phyloP scores from a whole-genome alignment of 495 filamentous ascomycete species.

The Lophiotrema nucula region DNA sequence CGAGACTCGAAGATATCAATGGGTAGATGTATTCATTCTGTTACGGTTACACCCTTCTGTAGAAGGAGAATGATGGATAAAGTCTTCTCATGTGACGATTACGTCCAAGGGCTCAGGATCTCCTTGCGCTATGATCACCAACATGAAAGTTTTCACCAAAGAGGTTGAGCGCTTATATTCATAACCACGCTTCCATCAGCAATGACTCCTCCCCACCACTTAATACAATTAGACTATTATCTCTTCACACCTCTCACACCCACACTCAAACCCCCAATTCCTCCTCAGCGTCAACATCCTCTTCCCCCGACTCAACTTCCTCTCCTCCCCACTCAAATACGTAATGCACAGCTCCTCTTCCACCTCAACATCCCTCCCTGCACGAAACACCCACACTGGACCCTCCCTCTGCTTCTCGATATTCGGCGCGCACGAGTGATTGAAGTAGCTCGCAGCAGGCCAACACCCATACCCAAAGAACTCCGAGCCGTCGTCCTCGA shows the following conservation, averaged over 20 bases:
- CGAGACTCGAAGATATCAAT: too few relatives aligned
- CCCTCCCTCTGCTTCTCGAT: constrained; percentile 39
- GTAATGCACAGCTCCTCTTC: constrained; percentile 43
- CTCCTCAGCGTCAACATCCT: constrained; percentile 33
- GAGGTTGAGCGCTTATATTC: too few relatives aligned
- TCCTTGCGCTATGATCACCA: too few relatives aligned
- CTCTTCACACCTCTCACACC: constrained; percentile 37
- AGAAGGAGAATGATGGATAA: too few relatives aligned
- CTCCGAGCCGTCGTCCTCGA: constrained; percentile 41
- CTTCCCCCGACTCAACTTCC: constrained; percentile 27
- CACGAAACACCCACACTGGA: constrained; percentile 37
- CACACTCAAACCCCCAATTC: constrained; percentile 43
- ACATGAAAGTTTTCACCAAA: too few relatives aligned
- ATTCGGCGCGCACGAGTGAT: constrained; percentile 43
- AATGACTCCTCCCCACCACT: too few relatives aligned
- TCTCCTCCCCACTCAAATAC: constrained; percentile 45
- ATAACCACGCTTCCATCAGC: too few relatives aligned
- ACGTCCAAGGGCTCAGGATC: too few relatives aligned
- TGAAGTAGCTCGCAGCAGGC: constrained; percentile 41
- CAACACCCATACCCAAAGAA: constrained; percentile 43
- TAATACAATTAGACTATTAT: too few relatives aligned
- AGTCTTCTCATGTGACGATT: too few relatives aligned
- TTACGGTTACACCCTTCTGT: too few relatives aligned
- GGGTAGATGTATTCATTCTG: too few relatives aligned
- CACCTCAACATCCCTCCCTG: constrained; percentile 23